Evolutionary conservation across 306 rosid species (phyloP).

Genomic region (Datisca glomerata): DNA sequence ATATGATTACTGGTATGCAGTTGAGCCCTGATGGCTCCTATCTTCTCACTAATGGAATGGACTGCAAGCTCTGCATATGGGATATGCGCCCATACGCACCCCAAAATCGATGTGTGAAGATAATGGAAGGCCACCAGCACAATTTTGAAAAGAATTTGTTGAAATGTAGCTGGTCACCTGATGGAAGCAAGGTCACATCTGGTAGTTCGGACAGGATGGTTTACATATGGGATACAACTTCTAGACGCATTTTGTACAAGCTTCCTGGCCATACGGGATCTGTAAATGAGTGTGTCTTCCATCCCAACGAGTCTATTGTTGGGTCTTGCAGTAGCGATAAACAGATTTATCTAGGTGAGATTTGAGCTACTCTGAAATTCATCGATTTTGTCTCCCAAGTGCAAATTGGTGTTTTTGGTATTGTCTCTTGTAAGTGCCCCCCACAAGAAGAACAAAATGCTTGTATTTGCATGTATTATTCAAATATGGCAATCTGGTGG

Average conservation of each 20-base stretch:
- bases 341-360: constrained; percentile 83
- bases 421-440: no score
- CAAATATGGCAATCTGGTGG: no score
- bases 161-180: constrained; percentile 86
- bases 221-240: constrained; percentile 79
- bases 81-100: constrained; percentile 98
- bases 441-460: no score
- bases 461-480: no score
- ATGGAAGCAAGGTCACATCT: constrained; percentile 90
- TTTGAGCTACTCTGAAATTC: constrained; percentile 23
- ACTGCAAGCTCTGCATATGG: constrained; percentile 91
- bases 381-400: no score
- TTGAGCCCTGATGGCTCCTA: constrained; percentile 98
- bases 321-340: constrained; percentile 90
- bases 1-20: constrained; percentile 92
- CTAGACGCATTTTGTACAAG: constrained; percentile 79
- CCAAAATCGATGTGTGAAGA: constrained; percentile 86
- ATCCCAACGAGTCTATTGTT: constrained; percentile 68
- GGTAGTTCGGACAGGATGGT: constrained; percentile 98
- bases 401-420: no score
- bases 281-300: constrained; percentile 68
- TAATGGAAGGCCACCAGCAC: constrained; percentile 93
- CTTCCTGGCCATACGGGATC: constrained; percentile 93
- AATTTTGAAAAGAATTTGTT: constrained; percentile 79
- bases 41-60: constrained; percentile 95